Base-by-base conservation (phyloP, 2,329 filamentous ascomycete species). In the Lachnum nothofagi region DNA sequence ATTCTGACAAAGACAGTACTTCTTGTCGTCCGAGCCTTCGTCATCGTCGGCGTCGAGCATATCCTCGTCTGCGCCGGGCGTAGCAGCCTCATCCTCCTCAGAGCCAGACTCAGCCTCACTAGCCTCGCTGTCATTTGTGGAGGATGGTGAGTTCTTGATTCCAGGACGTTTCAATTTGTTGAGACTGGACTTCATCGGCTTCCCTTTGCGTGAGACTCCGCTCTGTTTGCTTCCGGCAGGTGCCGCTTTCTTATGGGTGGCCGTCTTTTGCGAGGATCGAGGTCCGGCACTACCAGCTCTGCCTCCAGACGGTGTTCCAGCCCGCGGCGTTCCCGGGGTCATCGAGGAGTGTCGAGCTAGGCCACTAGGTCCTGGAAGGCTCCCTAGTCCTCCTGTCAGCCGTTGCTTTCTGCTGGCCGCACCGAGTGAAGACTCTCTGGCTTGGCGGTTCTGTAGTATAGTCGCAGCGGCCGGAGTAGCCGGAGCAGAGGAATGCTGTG, bases 1-100 rank as follows among this genome's bases (percentile, higher is more conserved):
- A 60, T 86, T 86, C 65, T 91, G 85, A 67, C 88, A 93, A 24
- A 85, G 76, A 69, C 88, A 93, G 69, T 93, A 93, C 66, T 88
- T 73, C 49, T 71, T 87, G 63, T 86, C 84, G 68, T 90, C 86
- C 54, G 85, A 83, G 46, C 82, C 82, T 35, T 84, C 85, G 48
- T 88, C 85, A 42, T 88, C 85, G 25, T 85, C 82, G 14, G 67
- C 56, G 67, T 73, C 65, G 58, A 73, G 67, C 48, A 81, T 74
- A 7, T 71, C 76, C 48, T 75, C 76, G 23, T 77, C 77, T 59
- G 75, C 70, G n/a, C 55, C 51, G 12, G 62, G 57, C 6, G 61
- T 54, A 12, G 44, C 51, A 16, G 46, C 53, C 33, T 70, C 62
- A 42, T 79, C 73, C 40, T 81, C 73, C 42, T 77, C 72, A 59